Evolutionary conservation across 139 green algal species (phyloP).

Genomic region (Coelastrella sp.): DNA sequence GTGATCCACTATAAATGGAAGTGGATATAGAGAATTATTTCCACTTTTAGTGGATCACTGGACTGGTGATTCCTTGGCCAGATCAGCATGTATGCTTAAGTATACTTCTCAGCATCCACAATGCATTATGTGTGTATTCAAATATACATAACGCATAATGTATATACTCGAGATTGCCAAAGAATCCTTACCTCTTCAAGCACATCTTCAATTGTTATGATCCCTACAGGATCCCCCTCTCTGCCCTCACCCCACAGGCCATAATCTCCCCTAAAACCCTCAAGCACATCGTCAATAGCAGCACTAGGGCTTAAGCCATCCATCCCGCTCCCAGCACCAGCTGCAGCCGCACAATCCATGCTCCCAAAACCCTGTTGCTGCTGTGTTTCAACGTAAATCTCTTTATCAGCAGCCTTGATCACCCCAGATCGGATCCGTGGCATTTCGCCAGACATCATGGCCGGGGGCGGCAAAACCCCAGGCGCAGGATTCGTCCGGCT

Average conservation of each 20-base stretch:
- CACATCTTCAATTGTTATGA: conserved; percentile 71
- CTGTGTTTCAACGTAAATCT: conserved; percentile 34
- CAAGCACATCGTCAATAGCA: background rate
- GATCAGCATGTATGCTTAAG: no score
- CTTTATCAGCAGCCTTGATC: conserved; percentile 4
- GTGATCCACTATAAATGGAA: no score
- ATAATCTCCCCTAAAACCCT: background rate
- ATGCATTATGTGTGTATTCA: no score
- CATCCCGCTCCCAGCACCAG: background rate
- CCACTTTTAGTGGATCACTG: no score
- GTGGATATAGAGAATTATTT: no score
- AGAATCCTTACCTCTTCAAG: conserved; percentile 57
- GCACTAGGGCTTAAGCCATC: background rate
- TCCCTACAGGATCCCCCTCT: conserved; percentile 43
- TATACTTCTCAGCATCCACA: no score
- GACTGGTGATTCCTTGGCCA: no score
- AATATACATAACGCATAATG: no score
- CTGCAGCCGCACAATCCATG: background rate
- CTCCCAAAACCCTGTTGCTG: background rate
- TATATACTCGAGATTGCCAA: no score
- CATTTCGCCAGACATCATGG: background rate
- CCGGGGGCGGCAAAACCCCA: background rate
- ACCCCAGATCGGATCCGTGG: background rate
- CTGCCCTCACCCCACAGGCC: background rate
- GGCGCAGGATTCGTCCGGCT: background rate